Percentiles rank a stretch among this genome's conserved stretches.
These are phyloP conservation scores for Phytopythium sindhum DNA, from an alignment of 352 stramenopile species.

Conservation along the genomic window DNA sequence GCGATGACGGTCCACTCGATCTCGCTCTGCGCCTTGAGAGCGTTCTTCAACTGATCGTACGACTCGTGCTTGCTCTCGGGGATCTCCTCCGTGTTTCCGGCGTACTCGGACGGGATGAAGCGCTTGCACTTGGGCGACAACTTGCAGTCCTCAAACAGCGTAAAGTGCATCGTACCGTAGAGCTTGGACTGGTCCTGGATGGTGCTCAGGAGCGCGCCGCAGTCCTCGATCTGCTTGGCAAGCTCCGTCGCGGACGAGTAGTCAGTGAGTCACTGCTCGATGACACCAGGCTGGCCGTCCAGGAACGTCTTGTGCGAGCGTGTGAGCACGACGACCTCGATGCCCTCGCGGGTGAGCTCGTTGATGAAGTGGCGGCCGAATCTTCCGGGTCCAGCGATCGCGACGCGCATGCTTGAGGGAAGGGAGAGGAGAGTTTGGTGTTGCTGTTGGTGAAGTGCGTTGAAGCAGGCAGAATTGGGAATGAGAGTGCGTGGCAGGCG, in stretches of 20 bases:
- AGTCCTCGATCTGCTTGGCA: conserved; percentile 20
- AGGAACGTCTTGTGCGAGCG: conserved; percentile 35
- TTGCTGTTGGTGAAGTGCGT: neutral
- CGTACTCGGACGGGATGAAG: conserved; percentile 41
- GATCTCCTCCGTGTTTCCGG: conserved; percentile 26
- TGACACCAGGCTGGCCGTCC: conserved; percentile 23
- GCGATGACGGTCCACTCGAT: conserved; percentile 34
- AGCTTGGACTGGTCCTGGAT: conserved; percentile 13
- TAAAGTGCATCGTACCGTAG: conserved; percentile 16
- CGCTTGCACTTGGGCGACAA: conserved; percentile 35
- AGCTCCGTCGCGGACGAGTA: conserved; percentile 24
- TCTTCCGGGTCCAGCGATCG: conserved; percentile 25
- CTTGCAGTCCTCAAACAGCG: conserved; percentile 31
- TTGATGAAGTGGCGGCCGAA: conserved; percentile 32
- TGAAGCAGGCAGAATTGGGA: conserved; percentile 5
- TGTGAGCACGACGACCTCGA: conserved; percentile 33
- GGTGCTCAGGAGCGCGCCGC: conserved; percentile 27
- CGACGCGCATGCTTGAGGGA: conserved; percentile 26
- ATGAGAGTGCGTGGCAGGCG: neutral
- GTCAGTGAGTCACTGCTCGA: conserved; percentile 28
- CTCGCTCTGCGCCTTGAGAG: conserved; percentile 21
- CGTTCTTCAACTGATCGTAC: conserved; percentile 14
- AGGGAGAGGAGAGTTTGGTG: neutral
- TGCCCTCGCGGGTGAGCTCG: conserved; percentile 17
- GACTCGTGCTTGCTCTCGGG: conserved; percentile 9